Evolutionary conservation across 768 basidiomycete species (phyloP).

Genomic region (Mrakia blollopis): DNA sequence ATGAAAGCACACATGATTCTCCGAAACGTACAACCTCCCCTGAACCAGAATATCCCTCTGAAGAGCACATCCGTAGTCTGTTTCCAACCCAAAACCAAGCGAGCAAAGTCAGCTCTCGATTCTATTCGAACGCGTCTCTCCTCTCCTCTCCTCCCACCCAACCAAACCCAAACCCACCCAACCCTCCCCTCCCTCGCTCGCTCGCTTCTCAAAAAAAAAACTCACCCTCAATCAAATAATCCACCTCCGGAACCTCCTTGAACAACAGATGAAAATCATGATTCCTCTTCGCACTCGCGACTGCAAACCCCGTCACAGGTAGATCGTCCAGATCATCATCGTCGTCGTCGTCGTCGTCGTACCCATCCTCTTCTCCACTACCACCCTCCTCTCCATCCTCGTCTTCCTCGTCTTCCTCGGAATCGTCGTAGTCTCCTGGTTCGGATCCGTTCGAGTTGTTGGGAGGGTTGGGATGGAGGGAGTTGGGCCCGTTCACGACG

Average conservation of each 20-base stretch:
- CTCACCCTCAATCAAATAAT: slow-evolving; percentile 95
- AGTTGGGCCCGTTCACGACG: neutral
- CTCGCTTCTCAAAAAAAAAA: slow-evolving; percentile 20
- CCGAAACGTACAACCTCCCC: slow-evolving; percentile 92
- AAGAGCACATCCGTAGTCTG: slow-evolving; percentile 95
- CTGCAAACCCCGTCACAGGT: slow-evolving; percentile 89
- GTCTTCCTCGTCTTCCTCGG: slow-evolving; percentile 35
- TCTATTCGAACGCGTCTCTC: neutral
- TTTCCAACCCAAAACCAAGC: neutral
- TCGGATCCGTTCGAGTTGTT: neutral
- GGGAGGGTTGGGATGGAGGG: too few species aligned
- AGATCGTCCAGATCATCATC: slow-evolving; percentile 65
- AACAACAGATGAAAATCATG: slow-evolving; percentile 95
- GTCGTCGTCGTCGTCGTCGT: slow-evolving; percentile 39
- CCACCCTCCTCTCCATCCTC: neutral
- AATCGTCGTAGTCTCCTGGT: slow-evolving; percentile 31
- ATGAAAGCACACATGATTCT: slow-evolving; percentile 99
- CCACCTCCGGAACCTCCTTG: slow-evolving; percentile 73
- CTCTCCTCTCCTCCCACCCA: neutral
- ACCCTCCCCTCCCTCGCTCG: neutral
- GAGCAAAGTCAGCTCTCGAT: neutral
- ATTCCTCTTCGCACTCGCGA: slow-evolving; percentile 90
- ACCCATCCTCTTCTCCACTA: neutral
- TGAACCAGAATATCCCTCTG: slow-evolving; percentile 96
- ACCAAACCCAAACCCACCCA: too few species aligned